Evolutionary conservation across 1,284 basidiomycete species (phyloP).

Genomic region (Sporisorium iseilematis-ciliati): DNA sequence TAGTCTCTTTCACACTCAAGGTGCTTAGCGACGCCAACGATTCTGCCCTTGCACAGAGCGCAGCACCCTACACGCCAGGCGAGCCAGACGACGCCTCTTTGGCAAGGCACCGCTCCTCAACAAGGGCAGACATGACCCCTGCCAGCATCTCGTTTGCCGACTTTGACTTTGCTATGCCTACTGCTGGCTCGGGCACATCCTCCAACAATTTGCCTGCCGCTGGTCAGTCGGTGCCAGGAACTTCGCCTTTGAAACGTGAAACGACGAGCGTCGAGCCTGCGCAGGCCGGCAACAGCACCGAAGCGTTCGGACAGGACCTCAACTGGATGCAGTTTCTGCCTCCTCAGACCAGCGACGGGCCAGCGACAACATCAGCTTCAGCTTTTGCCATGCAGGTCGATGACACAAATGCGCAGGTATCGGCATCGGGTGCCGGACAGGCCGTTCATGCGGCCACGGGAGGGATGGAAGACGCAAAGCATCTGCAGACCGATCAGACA

Average conservation of each 20-base stretch:
- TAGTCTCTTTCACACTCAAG: conserved; percentile 45
- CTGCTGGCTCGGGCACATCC: conserved; percentile 18
- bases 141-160: conserved; percentile 33
- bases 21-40: conserved; percentile 46
- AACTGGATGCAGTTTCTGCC: conserved; percentile 40
- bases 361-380: conserved; percentile 7
- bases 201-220: conserved; percentile 15
- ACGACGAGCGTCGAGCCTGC: background rate
- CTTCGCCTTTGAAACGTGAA: conserved; percentile 31
- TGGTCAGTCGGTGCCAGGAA: conserved; percentile 17
- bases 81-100: conserved; percentile 30
- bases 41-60: conserved; percentile 12
- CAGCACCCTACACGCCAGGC: conserved; percentile 28
- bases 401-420: background rate
- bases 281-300: background rate
- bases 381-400: background rate
- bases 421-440: background rate
- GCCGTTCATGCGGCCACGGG: background rate
- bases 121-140: conserved; percentile 29
- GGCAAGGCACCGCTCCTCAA: conserved; percentile 13
- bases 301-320: conserved; percentile 27
- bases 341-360: conserved; percentile 9
- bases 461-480: background rate
- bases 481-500: background rate
- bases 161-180: conserved; percentile 41